phyloP scores from a whole-genome alignment of 805 yeast genomes.

The Yarrowia phangngaensis region DNA sequence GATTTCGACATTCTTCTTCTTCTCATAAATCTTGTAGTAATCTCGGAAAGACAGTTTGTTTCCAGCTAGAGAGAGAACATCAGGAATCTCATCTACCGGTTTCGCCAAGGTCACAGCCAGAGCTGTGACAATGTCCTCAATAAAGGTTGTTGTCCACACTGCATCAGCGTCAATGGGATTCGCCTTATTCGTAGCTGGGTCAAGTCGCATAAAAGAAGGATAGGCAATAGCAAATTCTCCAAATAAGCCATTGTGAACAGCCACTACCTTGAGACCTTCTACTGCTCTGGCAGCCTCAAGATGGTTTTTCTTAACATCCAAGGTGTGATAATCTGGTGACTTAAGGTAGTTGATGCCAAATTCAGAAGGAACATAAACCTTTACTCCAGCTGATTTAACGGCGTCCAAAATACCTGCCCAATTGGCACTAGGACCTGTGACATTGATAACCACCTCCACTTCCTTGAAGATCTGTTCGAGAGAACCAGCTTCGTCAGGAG shows the following conservation, averaged over 20 bases:
- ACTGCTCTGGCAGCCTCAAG: constrained; percentile 29
- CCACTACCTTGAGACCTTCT: constrained; percentile 34
- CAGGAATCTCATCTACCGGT: constrained; percentile 32
- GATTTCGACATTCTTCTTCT: constrained; percentile 31
- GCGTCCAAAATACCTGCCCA: constrained; percentile 43
- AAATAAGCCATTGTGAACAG: constrained; percentile 32
- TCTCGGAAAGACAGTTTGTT: constrained; percentile 29
- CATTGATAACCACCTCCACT: constrained; percentile 51
- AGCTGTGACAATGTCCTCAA: constrained; percentile 34
- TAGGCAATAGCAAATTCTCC: constrained; percentile 26
- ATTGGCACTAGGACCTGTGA: constrained; percentile 41
- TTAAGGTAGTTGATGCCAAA: constrained; percentile 48
- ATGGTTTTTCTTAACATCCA: constrained; percentile 28
- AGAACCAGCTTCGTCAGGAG: constrained; percentile 27
- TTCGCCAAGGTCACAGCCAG: constrained; percentile 33
- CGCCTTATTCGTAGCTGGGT: constrained; percentile 2
- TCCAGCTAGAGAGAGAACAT: constrained; percentile 30
- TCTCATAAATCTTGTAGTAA: constrained; percentile 30
- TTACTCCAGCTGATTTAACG: constrained; percentile 45
- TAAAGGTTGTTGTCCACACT: constrained; percentile 30
- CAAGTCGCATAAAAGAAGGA: constrained; percentile 6
- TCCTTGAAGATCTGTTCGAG: constrained; percentile 42
- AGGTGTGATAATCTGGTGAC: constrained; percentile 6
- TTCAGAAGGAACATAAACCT: constrained; percentile 57
- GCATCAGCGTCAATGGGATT: constrained; percentile 30